Percentiles rank a stretch among this genome's conserved stretches.
Evolutionary conservation across 805 yeast species (phyloP).

Genomic region (Candida koratica): DNA sequence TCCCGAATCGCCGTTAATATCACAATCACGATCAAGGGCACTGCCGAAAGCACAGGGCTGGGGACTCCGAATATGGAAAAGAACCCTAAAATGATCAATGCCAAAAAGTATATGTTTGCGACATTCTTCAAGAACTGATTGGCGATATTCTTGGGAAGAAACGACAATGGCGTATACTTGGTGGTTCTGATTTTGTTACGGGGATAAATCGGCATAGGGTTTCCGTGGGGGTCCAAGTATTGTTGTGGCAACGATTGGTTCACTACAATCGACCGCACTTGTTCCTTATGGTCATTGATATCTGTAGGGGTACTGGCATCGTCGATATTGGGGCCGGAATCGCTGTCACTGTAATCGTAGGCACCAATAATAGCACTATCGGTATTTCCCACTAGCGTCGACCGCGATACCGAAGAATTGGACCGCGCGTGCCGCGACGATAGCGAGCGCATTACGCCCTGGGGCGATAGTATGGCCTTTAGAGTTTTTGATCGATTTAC

Average conservation of each 20-base stretch:
- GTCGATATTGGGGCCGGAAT: too few species aligned
- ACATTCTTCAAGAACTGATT: conserved; percentile 76
- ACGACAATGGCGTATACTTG: conserved; percentile 86
- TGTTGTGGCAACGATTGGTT: conserved; percentile 59
- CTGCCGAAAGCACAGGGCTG: conserved; percentile 68
- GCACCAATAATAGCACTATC: conserved; percentile 24
- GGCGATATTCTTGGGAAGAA: conserved; percentile 77
- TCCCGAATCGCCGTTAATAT: conserved; percentile 72
- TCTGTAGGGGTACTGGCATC: conserved; percentile 27
- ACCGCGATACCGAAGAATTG: conserved; percentile 7
- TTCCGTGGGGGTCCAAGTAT: conserved; percentile 53
- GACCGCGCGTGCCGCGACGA: conserved; percentile 8
- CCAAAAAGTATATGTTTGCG: conserved; percentile 85
- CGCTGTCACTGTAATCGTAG: conserved; percentile 17
- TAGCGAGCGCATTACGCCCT: conserved; percentile 12
- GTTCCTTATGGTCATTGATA: conserved; percentile 27
- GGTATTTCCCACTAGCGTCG: conserved; percentile 18
- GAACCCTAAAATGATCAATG: conserved; percentile 74
- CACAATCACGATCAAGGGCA: conserved; percentile 77
- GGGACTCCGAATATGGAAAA: conserved; percentile 79
- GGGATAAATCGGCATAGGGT: conserved; percentile 60
- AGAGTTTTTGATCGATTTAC: conserved; percentile 59
- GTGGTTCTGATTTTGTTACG: conserved; percentile 94
- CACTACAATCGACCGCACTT: conserved; percentile 50
- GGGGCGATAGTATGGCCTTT: conserved; percentile 35